Base-by-base conservation (phyloP, 2,329 filamentous ascomycete genomes). In the Pseudocercospora musae region DNA sequence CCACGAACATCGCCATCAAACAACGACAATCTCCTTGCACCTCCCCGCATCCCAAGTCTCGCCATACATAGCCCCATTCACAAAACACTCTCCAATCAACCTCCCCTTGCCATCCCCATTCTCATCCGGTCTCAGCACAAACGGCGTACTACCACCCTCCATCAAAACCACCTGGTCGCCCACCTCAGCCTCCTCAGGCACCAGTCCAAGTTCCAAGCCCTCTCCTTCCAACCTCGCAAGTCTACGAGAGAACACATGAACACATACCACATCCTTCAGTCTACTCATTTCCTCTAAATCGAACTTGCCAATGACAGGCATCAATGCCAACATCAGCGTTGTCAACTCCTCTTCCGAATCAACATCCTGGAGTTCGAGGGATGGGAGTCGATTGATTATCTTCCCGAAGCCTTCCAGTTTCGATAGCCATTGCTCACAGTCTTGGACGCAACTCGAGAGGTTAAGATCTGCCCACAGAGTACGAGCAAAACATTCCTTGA, bases 11-110 rank as follows among this genome's bases (percentile, higher is more conserved):
- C 2, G 2, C 4, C 33, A 37, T 40, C 44, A 21, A 48, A 48
- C 44, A 23, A 48, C 4, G 3, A 46, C 42, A 46, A 60, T 21
- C 4, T 44, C 55, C 11, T 57, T n/a, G 31, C 59, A 62, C 31
- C 15, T 13, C 5, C 7, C 29, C 9, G 37, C 37, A 44, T 62
- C 54, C 54, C 59, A 62, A 25, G 23, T 44, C 46, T 62, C 59
- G 6, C 59, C 54, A 52, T 58, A 37, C 59, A 62, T 58, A 8
- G 58, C 29, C 13, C 59, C 44, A 46, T 62, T 21, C 21, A 58
- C 59, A 46, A 42, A 62, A 23, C 42, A 21, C 48, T 62, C 59
- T 20, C 59, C 59, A 33, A 62, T 37, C 6, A 58, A 20, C 6
- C 18, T 10, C n/a, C 31, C 48, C 13, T 33, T 37, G 3, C 42